phyloP scores from a whole-genome alignment of 2,329 filamentous ascomycete species.

The Teratosphaeria gauchensis region DNA sequence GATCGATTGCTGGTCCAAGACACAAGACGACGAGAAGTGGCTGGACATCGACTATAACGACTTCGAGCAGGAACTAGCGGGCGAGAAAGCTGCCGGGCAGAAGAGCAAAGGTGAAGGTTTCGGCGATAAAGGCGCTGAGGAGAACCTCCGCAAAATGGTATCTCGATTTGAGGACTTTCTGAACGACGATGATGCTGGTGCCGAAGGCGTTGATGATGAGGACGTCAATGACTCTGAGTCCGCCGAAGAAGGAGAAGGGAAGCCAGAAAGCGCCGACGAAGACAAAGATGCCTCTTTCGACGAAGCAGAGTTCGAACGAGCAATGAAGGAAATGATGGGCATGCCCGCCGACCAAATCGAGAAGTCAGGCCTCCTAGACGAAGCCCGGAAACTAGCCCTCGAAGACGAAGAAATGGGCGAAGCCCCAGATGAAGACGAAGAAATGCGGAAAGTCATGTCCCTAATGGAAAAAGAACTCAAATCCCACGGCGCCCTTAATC shows the following conservation, averaged over 20 bases:
- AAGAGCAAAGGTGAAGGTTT: slow-evolving; percentile 30
- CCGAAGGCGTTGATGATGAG: slow-evolving; percentile 63
- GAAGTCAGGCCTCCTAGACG: slow-evolving; percentile 23
- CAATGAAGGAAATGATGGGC: slow-evolving; percentile 92
- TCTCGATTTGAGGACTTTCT: slow-evolving; percentile 87
- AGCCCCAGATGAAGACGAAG: slow-evolving; percentile 44
- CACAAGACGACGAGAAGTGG: slow-evolving; percentile 83
- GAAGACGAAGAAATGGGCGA: slow-evolving; percentile 36
- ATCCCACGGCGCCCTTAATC: slow-evolving; percentile 52
- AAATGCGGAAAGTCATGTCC: slow-evolving; percentile 55
- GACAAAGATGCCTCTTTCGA: slow-evolving; percentile 67
- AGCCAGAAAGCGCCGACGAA: slow-evolving; percentile 50
- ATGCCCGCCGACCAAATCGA: slow-evolving; percentile 38
- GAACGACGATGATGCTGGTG: slow-evolving; percentile 71
- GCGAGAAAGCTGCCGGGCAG: slow-evolving; percentile 23
- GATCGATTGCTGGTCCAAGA: slow-evolving; percentile 59
- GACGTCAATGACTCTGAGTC: slow-evolving; percentile 61
- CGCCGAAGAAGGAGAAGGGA: slow-evolving; percentile 34
- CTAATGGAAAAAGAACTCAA: slow-evolving; percentile 67
- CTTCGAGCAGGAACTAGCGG: slow-evolving; percentile 69
- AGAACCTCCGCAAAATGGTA: slow-evolving; percentile 81
- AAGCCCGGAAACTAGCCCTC: slow-evolving; percentile 27
- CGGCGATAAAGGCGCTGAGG: slow-evolving; percentile 58
- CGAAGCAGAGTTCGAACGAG: slow-evolving; percentile 70
- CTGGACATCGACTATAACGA: slow-evolving; percentile 84